Evolutionary conservation across 164 flowering plant genomes (phyloP), one percentile per base, ranked within the genome.

Genomic region (Umbilicus rupestris): DNA sequence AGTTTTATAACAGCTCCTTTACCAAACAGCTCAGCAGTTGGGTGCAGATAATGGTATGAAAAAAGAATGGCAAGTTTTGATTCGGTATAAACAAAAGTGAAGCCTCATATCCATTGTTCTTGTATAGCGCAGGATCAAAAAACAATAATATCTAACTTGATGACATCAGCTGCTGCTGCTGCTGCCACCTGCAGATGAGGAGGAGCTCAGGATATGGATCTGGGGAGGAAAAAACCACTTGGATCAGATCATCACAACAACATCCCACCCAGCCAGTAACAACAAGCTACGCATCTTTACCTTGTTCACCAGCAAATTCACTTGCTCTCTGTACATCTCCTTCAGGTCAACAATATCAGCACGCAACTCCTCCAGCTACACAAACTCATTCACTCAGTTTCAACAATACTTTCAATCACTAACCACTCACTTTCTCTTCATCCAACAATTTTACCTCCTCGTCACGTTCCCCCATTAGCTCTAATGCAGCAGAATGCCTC

Each of bases 391-490:
- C 31, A 55, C 60, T 2, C 60, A 39, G 20, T 9, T 22, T 55
- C 28, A 22, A 50, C 57, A 50, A 50, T 1, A 50, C 12, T 50
- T 50, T 7, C 28, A 24, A 24, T 20, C 22, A 20, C 1, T 50
- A 22, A 20, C 12, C 12, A 3, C 22, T 50, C 29, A 22, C 29
- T 22, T 50, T 50, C 1, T 52, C 30, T 52, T 31, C 62, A 63
- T 50, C 47, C 28, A 49, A 24, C 39, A 65, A 52, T 52, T 52
- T 52, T 80, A 92, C 99, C 99, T 95, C 99, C 77, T 95, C 99
- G 76, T 95, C 97, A 73, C 97, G 99, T 81, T 95, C 97, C 71
- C 99, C 99, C 99, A 95, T 95, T 62, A 95, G 84, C 80, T 95
- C 99, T 72, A 95, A 70, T 5, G 97, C 99, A 58, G 97, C 85